These are phyloP conservation scores for Allium cepa DNA, from an alignment of 106 monocot species.

Conservation along the genomic window DNA sequence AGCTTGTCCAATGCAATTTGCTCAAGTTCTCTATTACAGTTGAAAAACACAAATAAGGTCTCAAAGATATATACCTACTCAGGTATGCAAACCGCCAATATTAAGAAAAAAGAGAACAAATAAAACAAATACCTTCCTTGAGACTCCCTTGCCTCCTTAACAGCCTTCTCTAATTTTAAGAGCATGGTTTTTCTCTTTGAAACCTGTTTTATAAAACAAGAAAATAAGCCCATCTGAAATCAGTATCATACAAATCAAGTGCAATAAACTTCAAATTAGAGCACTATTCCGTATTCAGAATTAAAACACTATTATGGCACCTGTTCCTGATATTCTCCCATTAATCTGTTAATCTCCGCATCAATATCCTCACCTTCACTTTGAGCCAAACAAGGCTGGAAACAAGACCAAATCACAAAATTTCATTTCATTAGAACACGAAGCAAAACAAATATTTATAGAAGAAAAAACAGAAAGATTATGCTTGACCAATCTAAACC, in stretches of 20 bases:
- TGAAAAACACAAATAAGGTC: slow-evolving; percentile 1
- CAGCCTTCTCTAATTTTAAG: slow-evolving; percentile 27
- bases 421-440: too few species aligned
- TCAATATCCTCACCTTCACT: slow-evolving; percentile 49
- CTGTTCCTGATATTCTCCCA: slow-evolving; percentile 35
- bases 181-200: slow-evolving; percentile 29
- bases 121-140: slow-evolving; percentile 37
- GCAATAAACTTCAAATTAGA: too few species aligned
- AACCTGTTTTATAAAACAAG: slow-evolving; percentile 27
- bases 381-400: slow-evolving; percentile 49
- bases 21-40: slow-evolving; percentile 31
- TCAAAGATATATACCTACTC: neutral
- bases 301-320: slow-evolving; percentile 12
- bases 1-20: slow-evolving; percentile 42
- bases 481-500: neutral
- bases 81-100: too few species aligned
- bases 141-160: slow-evolving; percentile 22
- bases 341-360: slow-evolving; percentile 24
- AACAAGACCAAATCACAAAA: neutral
- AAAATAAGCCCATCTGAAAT: neutral
- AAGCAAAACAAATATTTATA: too few species aligned
- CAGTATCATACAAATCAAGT: neutral
- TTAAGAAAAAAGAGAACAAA: slow-evolving; percentile 1
- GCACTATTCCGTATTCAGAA: neutral
- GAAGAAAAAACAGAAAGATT: neutral